Percentiles rank a stretch among this genome's conserved stretches.
These are phyloP conservation scores for Carallia brachiata DNA, from an alignment of 345 rosid genomes.

Conservation along the genomic window DNA sequence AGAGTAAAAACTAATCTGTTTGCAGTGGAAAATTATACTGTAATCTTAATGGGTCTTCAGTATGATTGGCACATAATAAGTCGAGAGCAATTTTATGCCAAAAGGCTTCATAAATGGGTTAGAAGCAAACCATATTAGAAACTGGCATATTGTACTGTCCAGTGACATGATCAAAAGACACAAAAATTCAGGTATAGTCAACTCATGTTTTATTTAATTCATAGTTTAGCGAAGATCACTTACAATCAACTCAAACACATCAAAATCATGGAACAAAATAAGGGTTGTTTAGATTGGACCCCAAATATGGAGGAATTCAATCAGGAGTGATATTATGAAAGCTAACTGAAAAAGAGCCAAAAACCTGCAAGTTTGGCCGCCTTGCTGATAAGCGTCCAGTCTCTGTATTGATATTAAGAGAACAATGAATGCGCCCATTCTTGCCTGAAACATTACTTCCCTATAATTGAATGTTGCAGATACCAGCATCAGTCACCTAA, in stretches of 20 bases:
- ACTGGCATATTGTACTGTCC: not conserved
- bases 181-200: no score
- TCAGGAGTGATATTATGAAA: not conserved
- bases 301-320: not conserved
- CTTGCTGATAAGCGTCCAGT: slow-evolving; percentile 99
- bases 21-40: slow-evolving; percentile 6
- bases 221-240: no score
- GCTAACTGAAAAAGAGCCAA: slow-evolving; percentile 4
- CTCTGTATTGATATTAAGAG: slow-evolving; percentile 94
- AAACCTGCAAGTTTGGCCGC: slow-evolving; percentile 94
- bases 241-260: no score
- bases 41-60: not conserved
- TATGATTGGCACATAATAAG: not conserved
- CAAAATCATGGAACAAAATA: no score
- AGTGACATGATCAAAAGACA: slow-evolving; percentile 3
- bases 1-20: not conserved
- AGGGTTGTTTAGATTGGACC: no score
- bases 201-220: no score
- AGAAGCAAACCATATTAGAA: not conserved
- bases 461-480: slow-evolving; percentile 29
- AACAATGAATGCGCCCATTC: slow-evolving; percentile 88
- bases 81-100: not conserved
- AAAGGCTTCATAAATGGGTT: not conserved
- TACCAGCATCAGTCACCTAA: not conserved
- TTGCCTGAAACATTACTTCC: slow-evolving; percentile 78